phyloP scores from a whole-genome alignment of 2,329 filamentous ascomycete genomes.

The Pseudocercospora crystallina region DNA sequence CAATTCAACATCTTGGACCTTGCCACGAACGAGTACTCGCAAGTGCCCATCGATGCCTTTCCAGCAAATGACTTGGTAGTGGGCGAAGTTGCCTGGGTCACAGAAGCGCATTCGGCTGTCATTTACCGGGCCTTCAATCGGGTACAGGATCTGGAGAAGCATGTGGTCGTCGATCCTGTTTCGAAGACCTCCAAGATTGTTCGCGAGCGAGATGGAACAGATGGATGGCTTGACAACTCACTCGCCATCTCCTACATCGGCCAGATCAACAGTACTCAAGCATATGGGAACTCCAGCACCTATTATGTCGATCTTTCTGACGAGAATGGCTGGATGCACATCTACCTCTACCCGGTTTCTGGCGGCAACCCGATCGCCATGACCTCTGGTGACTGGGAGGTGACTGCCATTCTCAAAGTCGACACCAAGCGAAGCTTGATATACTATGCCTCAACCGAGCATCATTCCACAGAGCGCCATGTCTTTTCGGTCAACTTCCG shows the following conservation, averaged over 20 bases:
- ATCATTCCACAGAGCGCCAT: conserved; percentile 66
- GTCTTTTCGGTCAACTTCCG: conserved; percentile 65
- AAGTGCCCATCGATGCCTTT: conserved; percentile 58
- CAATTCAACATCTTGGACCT: conserved; percentile 60
- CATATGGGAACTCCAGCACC: conserved; percentile 33
- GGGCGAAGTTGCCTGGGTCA: conserved; percentile 68
- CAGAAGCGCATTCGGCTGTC: conserved; percentile 59
- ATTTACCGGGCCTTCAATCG: conserved; percentile 68
- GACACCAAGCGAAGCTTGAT: conserved; percentile 57
- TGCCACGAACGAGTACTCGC: conserved; percentile 43
- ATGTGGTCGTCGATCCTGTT: conserved; percentile 59
- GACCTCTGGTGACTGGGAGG: conserved; percentile 63
- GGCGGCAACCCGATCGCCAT: conserved; percentile 52
- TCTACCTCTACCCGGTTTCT: conserved; percentile 63
- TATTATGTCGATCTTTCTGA: conserved; percentile 70
- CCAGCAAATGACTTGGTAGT: conserved; percentile 62
- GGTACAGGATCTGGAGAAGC: conserved; percentile 64
- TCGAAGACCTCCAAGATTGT: conserved; percentile 48
- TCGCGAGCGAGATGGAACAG: conserved; percentile 58
- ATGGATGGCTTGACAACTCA: conserved; percentile 64
- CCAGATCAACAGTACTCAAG: conserved; percentile 37
- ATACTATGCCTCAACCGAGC: conserved; percentile 66
- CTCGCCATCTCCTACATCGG: conserved; percentile 58
- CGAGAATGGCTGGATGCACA: conserved; percentile 63
- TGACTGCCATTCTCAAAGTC: conserved; percentile 59